A percentile compares a stretch with the other conserved stretches of the same genome.
phyloP scores from a whole-genome alignment of 2,329 filamentous ascomycete species.

The Harringtonia aguacate region DNA sequence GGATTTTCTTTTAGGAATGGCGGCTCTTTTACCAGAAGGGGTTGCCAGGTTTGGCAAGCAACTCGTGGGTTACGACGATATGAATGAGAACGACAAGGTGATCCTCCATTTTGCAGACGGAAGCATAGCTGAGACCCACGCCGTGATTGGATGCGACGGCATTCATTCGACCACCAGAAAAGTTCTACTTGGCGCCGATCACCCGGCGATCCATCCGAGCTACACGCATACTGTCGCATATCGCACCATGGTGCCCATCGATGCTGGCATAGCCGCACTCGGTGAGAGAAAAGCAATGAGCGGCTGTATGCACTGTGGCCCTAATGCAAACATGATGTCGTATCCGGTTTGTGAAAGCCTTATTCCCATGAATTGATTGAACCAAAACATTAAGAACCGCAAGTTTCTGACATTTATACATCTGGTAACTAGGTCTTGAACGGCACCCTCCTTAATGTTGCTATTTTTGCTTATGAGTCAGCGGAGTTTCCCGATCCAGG shows the following conservation, averaged over 20 bases:
- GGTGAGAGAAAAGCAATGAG: background rate
- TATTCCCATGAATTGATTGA: background rate
- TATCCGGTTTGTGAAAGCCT: slow-evolving; percentile 17
- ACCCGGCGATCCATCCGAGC: slow-evolving; percentile 15
- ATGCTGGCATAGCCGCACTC: slow-evolving; percentile 13
- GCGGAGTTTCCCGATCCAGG: slow-evolving; percentile 15
- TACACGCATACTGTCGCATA: slow-evolving; percentile 52
- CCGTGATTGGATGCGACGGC: slow-evolving; percentile 51
- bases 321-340: slow-evolving; percentile 21
- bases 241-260: slow-evolving; percentile 43
- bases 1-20: background rate
- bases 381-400: too few species aligned
- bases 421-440: slow-evolving; percentile 11
- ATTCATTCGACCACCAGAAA: slow-evolving; percentile 45
- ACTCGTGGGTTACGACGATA: background rate
- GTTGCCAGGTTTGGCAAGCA: slow-evolving; percentile 5
- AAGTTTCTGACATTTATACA: too few species aligned
- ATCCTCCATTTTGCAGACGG: slow-evolving; percentile 17
- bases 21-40: background rate
- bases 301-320: background rate
- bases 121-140: slow-evolving; percentile 15
- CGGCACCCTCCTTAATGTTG: background rate
- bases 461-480: background rate
- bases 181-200: slow-evolving; percentile 34
- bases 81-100: background rate